Conservation (phyloP, 225 moss, liverwort and hornwort genomes). For the Bryum argenteum region DNA sequence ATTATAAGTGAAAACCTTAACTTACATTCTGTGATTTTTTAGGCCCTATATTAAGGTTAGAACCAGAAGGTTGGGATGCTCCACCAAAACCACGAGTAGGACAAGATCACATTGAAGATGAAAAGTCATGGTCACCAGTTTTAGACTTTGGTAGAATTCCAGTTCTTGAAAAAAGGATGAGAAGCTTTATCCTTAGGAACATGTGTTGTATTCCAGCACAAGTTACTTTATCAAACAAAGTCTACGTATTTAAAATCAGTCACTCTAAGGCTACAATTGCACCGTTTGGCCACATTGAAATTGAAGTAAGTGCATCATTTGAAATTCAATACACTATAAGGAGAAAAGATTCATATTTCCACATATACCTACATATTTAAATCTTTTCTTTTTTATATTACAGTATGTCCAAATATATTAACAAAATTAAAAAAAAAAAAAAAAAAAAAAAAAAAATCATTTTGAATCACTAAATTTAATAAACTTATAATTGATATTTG, state of each 20-base stretch:
- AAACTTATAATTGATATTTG: background rate
- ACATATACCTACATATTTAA: too few relatives aligned
- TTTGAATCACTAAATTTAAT: too few relatives aligned
- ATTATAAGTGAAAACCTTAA: background rate
- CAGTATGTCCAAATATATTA: too few relatives aligned
- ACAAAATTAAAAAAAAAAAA: too few relatives aligned
- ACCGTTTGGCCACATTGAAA: constrained; percentile 45
- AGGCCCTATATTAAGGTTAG: constrained; percentile 60
- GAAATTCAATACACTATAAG: background rate
- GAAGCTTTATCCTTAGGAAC: constrained; percentile 65
- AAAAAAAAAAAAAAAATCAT: too few relatives aligned
- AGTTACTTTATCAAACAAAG: constrained; percentile 43
- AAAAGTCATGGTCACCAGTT: constrained; percentile 28
- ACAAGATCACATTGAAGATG: constrained; percentile 39
- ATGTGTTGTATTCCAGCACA: constrained; percentile 79
- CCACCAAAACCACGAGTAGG: constrained; percentile 29
- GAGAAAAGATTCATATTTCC: too few relatives aligned
- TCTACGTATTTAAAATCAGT: constrained; percentile 49
- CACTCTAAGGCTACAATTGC: constrained; percentile 48
- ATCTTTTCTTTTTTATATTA: too few relatives aligned
- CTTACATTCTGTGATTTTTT: background rate
- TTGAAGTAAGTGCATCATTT: constrained; percentile 31
- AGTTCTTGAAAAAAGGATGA: constrained; percentile 51
- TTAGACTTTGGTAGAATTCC: constrained; percentile 69
- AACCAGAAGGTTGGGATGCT: constrained; percentile 52